Percentiles rank a stretch among this genome's conserved stretches.
Evolutionary conservation across 2,329 filamentous ascomycete species (phyloP).

Genomic region (Nemania diffusa): DNA sequence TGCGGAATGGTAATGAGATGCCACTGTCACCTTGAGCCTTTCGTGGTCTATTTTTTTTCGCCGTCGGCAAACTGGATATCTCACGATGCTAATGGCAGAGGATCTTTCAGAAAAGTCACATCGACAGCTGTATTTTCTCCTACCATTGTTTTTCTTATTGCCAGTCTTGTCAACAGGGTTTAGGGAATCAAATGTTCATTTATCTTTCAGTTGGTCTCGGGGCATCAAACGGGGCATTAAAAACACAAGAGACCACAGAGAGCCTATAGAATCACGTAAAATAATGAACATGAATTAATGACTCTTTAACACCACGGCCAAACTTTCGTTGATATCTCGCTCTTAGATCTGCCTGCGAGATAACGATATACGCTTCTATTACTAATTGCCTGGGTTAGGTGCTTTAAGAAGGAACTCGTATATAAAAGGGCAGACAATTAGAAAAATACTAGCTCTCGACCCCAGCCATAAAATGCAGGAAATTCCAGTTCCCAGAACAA

Average conservation of each 20-base stretch:
- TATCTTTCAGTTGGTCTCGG: conserved; percentile 36
- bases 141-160: conserved; percentile 19
- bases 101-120: conserved; percentile 23
- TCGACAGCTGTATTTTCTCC: conserved; percentile 24
- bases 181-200: conserved; percentile 27
- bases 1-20: conserved; percentile 24
- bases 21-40: conserved; percentile 16
- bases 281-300: conserved; percentile 49
- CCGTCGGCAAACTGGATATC: conserved; percentile 41
- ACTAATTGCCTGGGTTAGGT: neutral
- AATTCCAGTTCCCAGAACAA: too few relatives aligned
- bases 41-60: conserved; percentile 9
- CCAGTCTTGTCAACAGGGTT: conserved; percentile 33
- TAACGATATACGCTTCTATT: neutral
- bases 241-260: conserved; percentile 38
- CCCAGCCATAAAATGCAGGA: too few relatives aligned
- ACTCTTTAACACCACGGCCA: conserved; percentile 36
- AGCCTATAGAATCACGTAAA: conserved; percentile 47
- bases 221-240: conserved; percentile 34
- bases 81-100: conserved; percentile 32
- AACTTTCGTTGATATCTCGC: neutral
- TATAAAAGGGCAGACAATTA: too few relatives aligned
- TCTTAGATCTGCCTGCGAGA: neutral
- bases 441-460: too few relatives aligned
- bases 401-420: neutral